Evolutionary conservation across 169 alveolate species (phyloP).

Genomic region (Cryptosporidium sp.): DNA sequence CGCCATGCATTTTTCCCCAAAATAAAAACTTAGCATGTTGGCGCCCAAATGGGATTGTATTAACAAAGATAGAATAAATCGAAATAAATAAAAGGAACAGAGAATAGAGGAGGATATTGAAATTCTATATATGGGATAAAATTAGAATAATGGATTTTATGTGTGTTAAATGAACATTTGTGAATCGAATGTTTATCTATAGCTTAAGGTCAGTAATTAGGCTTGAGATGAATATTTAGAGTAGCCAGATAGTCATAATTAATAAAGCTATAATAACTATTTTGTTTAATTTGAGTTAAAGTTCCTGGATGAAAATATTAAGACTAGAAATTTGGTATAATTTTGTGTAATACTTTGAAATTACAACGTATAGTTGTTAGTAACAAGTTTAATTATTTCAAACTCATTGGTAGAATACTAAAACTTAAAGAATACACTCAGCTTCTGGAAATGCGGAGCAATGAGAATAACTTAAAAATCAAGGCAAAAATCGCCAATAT

Average conservation of each 20-base stretch:
- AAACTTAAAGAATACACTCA: not conserved
- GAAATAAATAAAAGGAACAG: not conserved
- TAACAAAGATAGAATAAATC: conserved; percentile 1
- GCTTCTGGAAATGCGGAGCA: not conserved
- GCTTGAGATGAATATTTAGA: conserved; percentile 8
- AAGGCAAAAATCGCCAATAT: not conserved
- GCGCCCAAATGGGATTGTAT: conserved; percentile 25
- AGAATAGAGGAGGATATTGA: not conserved
- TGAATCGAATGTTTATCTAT: conserved; percentile 2
- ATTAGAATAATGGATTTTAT: not conserved
- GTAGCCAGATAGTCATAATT: not conserved
- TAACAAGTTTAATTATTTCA: not conserved
- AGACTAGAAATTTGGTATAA: not conserved
- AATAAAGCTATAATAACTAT: not conserved
- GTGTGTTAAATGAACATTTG: not conserved
- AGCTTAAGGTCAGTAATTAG: not conserved
- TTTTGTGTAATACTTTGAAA: not conserved
- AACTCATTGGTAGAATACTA: not conserved
- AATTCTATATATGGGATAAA: not conserved
- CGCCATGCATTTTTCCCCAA: conserved; percentile 25
- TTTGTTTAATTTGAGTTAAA: not conserved
- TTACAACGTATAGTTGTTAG: not conserved
- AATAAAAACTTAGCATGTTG: not conserved
- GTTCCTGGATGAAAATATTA: not conserved
- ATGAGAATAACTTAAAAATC: not conserved